Evolutionary conservation across 176 grass and related monocot genomes (phyloP), one percentile per base, ranked within the genome.

Genomic region (Cenchrus purpureus): DNA sequence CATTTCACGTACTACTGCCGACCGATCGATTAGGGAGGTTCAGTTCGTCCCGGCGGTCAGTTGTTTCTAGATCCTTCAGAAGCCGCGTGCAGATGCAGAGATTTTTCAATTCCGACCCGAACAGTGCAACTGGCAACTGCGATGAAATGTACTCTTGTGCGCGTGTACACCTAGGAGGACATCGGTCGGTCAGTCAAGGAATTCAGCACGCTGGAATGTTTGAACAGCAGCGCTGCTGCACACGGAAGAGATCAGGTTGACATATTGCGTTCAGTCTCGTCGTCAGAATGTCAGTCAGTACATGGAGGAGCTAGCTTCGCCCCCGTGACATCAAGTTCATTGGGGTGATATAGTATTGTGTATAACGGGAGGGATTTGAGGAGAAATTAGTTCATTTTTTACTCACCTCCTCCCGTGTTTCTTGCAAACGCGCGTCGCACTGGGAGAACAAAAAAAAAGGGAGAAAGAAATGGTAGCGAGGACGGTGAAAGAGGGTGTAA

Each of bases 201-300:
- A 37, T 84, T 79, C 65, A 75, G 62, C 51, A 17, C 53, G 86
- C 64, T 20, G 79, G 40, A 65, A 72, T 65, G n/a, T 51, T 79
- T 65, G 46, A 83, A 40, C 37, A 40, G 73, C 37, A 40, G 73
- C 55, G 55, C 0, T 0, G 59, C 4, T 65, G 14, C 29, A 66
- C 2, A 76, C 74, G 11, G 15, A 61, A 14, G 6, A 72, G 31
- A 32, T 32, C 31, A 32, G 80, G 80, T 73, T 77, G 71, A 73
- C 49, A 88, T 15, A 65, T 70, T 46, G 17, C 13, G 17, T 8
- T 62, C 58, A 22, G 79, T 60, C 64, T 22, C 16, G 20, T 52
- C 61, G 63, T 88, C 73, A 54, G 50, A 40, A 40, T 40, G 37
- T 40, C 37, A 40, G 37, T 40, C 37, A 40, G 37, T 40, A 40